phyloP scores from a whole-genome alignment of 2,329 filamentous ascomycete genomes.

The Hypoxylon sp. region DNA sequence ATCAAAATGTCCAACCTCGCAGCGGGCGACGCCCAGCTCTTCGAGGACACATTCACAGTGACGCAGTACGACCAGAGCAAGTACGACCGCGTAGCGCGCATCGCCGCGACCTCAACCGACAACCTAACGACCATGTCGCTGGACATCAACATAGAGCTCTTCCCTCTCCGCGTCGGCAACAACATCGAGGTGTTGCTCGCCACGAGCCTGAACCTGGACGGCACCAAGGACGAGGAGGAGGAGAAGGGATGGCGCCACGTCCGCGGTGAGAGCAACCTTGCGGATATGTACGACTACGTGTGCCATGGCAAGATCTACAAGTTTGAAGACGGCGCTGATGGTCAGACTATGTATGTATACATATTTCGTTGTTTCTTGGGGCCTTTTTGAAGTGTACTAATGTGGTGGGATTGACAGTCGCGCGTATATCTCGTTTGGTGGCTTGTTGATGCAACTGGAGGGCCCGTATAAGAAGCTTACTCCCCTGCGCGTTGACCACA shows the following conservation, averaged over 20 bases:
- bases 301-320: conserved; percentile 91
- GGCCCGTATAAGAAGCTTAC: conserved; percentile 97
- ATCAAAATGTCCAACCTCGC: conserved; percentile 60
- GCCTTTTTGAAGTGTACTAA: too few species aligned
- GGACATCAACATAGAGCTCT: conserved; percentile 95
- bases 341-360: conserved; percentile 91
- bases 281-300: conserved; percentile 89
- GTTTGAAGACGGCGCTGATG: conserved; percentile 83
- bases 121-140: conserved; percentile 82
- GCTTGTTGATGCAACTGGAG: conserved; percentile 88
- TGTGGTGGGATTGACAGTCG: conserved; percentile 70
- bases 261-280: conserved; percentile 70
- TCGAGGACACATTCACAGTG: conserved; percentile 91
- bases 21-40: conserved; percentile 89
- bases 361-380: too few species aligned
- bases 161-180: conserved; percentile 80
- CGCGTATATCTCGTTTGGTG: conserved; percentile 94
- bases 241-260: conserved; percentile 84
- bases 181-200: conserved; percentile 85
- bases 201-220: conserved; percentile 87
- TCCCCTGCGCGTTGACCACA: conserved; percentile 89
- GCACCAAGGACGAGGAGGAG: conserved; percentile 62
- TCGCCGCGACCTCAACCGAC: conserved; percentile 82
- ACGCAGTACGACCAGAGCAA: conserved; percentile 84
- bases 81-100: conserved; percentile 94